Base-by-base conservation (phyloP, 2,329 filamentous ascomycete species). In the Colletotrichum echinochloae region DNA sequence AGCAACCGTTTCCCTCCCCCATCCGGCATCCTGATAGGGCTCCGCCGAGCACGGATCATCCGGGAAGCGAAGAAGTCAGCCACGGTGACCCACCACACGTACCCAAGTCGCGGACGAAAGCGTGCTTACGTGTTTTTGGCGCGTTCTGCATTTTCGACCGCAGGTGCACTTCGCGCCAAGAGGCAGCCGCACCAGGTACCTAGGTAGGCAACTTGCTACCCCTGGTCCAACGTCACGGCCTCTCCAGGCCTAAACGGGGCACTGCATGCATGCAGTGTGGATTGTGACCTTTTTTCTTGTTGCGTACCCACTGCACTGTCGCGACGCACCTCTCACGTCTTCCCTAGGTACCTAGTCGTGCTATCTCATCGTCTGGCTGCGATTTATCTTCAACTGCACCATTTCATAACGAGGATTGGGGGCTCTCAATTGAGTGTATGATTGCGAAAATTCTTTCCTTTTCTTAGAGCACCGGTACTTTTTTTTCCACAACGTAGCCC, bases 91-190 rank as follows among this genome's bases (percentile, higher is more conserved):
- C 26, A 28, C 30, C 6, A 6, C 39, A 41, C 44, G 44, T 37
- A 46, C 28, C 48, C 56, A 51, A 55, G 67, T 61, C 49, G 63
- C 49, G 67, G 55, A 66, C 56, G 63, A 66, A 66, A 61, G 28
- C 67, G 67, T 66, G 62, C 60, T 39, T 60, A 57, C 67, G 67
- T 70, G 67, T 70, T 70, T 70, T 71, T 49, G 65, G 65, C 68
- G 68, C 68, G 68, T 71, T 71, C 64, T 68, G 64, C 52, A 63
- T 55, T 55, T 55, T 46, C 35, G 49, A 23, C 41, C 11, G 35
- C 28, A 46, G 63, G 23, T 16, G 30, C 28, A 44, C 41, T 61
- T 66, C 66, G 66, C 66, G 66, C 66, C 51, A 66, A 49, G 46
- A 69, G 23, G 35, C 30, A 16, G 37, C 37, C 3, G 1, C 2